Base-by-base conservation (phyloP, 2,329 filamentous ascomycete genomes). In the Dissoconium aciculare region DNA sequence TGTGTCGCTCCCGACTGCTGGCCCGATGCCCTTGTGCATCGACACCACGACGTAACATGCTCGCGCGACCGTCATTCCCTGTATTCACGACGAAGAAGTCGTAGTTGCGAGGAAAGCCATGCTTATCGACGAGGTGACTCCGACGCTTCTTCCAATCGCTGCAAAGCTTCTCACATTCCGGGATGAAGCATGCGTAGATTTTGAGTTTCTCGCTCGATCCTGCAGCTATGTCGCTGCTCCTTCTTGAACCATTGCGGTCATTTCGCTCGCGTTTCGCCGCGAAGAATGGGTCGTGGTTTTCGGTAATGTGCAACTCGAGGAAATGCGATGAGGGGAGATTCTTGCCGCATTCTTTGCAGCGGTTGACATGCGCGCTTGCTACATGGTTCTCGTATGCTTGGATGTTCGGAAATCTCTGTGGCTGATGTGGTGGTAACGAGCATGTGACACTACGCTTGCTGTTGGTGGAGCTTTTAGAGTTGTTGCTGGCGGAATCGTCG, bases 71-170 rank as follows among this genome's bases (percentile, higher is more conserved):
- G 48, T 94, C 87, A 37, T 94, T 80, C n/a, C 89, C 89, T 38
- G 82, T 74, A 42, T 84, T 81, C 3, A 91, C 78, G 31, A 95
- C 71, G 29, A 74, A 72, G 47, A 91, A 93, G 55, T 91, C 87
- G 57, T 84, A 93, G 46, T 81, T 79, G 58, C 64, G 46, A 1
- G 85, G 87, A 50, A 89, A 98, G 58, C 77, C 69, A 56, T 98
- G 89, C 59, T 93, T 94, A 62, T 93, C 85, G 43, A 93, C 82
- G 42, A 93, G 65, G 61, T 98, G 87, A 52, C 82, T 71, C 17
- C 81, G 69, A 26, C 89, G 71, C 56, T 93, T 95, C 47, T 81
- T 74, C 16, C 78, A 74, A 3, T 80, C 84, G 33, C 71, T 73
- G 58, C 85, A 94, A 51, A 83, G 75, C 42, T 79, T 71, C 36